Conservation (phyloP, 495 filamentous ascomycete genomes). For the Aspergillus baeticus region DNA sequence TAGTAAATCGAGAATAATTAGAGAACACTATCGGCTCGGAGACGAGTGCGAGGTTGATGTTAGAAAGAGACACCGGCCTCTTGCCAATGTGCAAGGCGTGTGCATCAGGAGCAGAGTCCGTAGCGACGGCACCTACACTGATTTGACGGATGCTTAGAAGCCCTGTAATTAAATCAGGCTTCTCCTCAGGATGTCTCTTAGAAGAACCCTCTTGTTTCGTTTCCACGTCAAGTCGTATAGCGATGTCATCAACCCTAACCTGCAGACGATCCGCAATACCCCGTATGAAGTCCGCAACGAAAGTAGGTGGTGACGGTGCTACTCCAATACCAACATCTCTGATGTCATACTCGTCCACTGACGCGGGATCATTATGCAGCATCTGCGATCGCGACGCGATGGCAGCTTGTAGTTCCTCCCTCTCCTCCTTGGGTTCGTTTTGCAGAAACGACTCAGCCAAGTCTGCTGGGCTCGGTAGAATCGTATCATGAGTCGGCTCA, state of each 20-base stretch:
- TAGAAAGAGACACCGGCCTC: constrained; percentile 60
- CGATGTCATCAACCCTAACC: constrained; percentile 65
- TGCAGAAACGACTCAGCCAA: constrained; percentile 86
- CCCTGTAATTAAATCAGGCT: constrained; percentile 55
- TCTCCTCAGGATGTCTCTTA: constrained; percentile 40
- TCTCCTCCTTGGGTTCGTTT: constrained; percentile 73
- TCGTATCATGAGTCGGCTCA: constrained; percentile 21
- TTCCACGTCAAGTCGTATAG: constrained; percentile 60
- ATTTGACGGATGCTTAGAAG: constrained; percentile 66
- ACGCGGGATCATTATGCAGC: constrained; percentile 44
- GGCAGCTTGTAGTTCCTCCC: constrained; percentile 72
- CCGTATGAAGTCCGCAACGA: constrained; percentile 79
- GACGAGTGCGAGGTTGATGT: constrained; percentile 64
- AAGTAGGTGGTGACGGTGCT: constrained; percentile 70
- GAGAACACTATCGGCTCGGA: constrained; percentile 74
- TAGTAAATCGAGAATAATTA: constrained; percentile 58
- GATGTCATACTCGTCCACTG: constrained; percentile 58
- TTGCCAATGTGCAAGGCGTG: constrained; percentile 48
- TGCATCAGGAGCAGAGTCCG: constrained; percentile 29
- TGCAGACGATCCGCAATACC: constrained; percentile 79
- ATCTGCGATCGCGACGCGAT: constrained; percentile 62
- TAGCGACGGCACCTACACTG: constrained; percentile 63
- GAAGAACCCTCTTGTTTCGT: constrained; percentile 43
- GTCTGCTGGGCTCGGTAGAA: constrained; percentile 73
- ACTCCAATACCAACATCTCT: constrained; percentile 69